Evolutionary conservation across 2,329 filamentous ascomycete species (phyloP), one percentile per base, ranked within the genome.

Genomic region (Pestalotiopsis sp.): DNA sequence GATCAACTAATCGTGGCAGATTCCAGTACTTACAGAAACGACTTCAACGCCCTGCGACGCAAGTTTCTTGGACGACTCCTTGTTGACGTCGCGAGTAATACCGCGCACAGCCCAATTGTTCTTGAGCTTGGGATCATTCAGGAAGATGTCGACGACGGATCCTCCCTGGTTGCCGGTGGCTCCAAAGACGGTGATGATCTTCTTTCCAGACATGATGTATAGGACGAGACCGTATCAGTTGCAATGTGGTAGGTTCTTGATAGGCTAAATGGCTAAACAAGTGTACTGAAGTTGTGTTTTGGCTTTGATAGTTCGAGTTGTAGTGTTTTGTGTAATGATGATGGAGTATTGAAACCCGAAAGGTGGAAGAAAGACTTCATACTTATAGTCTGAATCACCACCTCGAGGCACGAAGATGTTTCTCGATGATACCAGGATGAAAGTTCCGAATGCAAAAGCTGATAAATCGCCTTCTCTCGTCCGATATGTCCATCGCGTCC

Each of bases 151-250:
- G 64, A 87, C 84, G 60, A 90, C 82, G 9, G 86, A 87, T 70
- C 86, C 85, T 63, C 89, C 89, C 78, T 91, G 89, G 69, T 86
- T 84, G 68, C 88, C 87, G 20, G 88, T 90, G 58, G 87, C 85
- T 36, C 88, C 88, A 72, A 90, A 86, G 13, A 91, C 81, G 59
- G 84, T 85, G 74, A 90, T 81, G 73, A 86, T 79, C 72, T 84
- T 86, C 70, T 77, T 75, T 20, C 57, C 67, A 66, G 75, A 39
- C 75, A 74, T 78, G 36, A 27, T 66, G 65, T 12, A 14, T 25
- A 17, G 27, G 58, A 12, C 13, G 11, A 2, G 31, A 36, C 7
- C 31, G 31, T 36, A 36, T 36, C 59, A 31, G 17, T 62, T 62
- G 12, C 27, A 36, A 59, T 59, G 9, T 27, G 9, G 14, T 59